Evolutionary conservation across 768 basidiomycete species (phyloP).

Genomic region (Galerina marginata): DNA sequence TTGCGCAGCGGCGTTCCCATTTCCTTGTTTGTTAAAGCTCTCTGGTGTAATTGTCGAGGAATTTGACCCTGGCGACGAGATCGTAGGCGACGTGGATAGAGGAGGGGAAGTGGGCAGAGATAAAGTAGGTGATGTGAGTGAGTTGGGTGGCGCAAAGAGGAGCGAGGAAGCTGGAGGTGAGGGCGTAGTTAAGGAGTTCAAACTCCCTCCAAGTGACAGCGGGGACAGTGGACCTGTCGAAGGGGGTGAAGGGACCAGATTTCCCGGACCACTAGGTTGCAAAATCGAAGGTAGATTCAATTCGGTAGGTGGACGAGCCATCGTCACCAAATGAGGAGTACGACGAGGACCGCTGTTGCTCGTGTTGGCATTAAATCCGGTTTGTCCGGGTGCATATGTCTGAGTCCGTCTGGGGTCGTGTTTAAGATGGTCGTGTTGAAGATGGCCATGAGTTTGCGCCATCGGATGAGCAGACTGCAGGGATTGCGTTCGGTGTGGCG

Average conservation of each 20-base stretch:
- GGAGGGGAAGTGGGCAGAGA: conserved; percentile 13
- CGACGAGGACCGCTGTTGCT: conserved; percentile 13
- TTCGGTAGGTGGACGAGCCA: conserved; percentile 20
- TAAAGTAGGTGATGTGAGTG: conserved; percentile 12
- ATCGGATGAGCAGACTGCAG: conserved; percentile 8
- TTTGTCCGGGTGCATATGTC: conserved; percentile 10
- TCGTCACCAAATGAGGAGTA: conserved; percentile 22
- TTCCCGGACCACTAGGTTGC: not conserved
- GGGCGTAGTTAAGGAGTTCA: not conserved
- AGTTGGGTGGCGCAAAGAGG: conserved; percentile 19
- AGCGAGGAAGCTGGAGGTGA: conserved; percentile 24
- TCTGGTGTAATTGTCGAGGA: not conserved
- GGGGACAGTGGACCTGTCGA: conserved; percentile 15
- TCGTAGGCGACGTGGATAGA: conserved; percentile 14
- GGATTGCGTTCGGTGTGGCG: conserved; percentile 19
- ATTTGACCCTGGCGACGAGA: conserved; percentile 11
- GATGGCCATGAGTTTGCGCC: not conserved
- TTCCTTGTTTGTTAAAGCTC: not conserved
- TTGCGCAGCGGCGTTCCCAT: not conserved
- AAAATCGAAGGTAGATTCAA: not conserved
- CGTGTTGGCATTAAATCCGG: not conserved
- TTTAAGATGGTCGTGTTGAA: conserved; percentile 8
- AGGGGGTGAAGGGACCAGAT: not conserved
- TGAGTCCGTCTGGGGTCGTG: conserved; percentile 11
- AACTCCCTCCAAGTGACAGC: conserved; percentile 4